Percentiles rank a stretch among this genome's conserved stretches.
phyloP scores from a whole-genome alignment of 2,329 filamentous ascomycete species.

The Cercospora zeae-maydis region DNA sequence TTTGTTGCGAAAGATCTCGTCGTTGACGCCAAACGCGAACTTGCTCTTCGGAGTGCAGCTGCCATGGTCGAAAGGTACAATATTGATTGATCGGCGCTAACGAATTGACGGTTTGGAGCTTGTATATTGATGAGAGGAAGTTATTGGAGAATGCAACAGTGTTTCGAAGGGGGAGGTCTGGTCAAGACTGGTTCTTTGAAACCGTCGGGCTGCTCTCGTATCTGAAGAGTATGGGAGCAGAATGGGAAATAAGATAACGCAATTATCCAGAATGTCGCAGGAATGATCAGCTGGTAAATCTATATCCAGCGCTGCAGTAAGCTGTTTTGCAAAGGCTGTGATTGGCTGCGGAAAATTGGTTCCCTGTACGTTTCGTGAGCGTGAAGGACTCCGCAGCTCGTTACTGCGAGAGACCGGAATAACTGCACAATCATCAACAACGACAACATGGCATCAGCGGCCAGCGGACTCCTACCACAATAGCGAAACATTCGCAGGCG shows the following conservation, averaged over 20 bases:
- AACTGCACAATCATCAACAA: too few relatives aligned
- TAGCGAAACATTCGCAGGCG: neutral
- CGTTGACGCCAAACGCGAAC: neutral
- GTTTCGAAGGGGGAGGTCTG: neutral
- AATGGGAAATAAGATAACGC: neutral
- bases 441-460: neutral
- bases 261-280: neutral
- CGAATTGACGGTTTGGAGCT: neutral
- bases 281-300: slow-evolving; percentile 4
- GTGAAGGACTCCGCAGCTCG: neutral
- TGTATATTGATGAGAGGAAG: neutral
- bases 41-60: neutral
- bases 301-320: neutral
- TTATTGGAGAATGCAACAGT: neutral
- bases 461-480: neutral
- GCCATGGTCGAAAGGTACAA: neutral
- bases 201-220: neutral
- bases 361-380: neutral
- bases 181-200: neutral
- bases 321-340: neutral
- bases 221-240: neutral
- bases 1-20: slow-evolving; percentile 26
- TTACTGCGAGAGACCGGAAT: neutral
- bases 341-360: neutral
- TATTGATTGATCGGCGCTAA: neutral